Evolutionary conservation across 2,329 filamentous ascomycete genomes (phyloP).

Genomic region (Neonectria neomacrospora): DNA sequence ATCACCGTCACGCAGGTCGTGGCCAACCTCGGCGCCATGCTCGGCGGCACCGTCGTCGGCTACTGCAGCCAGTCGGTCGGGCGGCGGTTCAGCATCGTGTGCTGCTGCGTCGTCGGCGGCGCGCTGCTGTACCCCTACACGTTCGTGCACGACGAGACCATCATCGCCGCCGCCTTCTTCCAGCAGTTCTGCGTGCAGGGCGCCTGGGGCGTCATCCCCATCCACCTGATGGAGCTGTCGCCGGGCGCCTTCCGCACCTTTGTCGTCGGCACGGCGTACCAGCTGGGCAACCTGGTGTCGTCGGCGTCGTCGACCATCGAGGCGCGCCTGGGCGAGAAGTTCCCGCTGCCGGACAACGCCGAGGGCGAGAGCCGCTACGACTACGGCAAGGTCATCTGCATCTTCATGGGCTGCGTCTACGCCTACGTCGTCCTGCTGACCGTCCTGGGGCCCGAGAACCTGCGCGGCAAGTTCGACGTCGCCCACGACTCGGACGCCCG

Average conservation of each 20-base stretch:
- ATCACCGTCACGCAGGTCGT: slow-evolving; percentile 79
- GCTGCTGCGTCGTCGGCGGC: slow-evolving; percentile 72
- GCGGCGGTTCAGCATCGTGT: slow-evolving; percentile 74
- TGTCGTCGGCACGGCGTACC: slow-evolving; percentile 78
- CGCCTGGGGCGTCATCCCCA: slow-evolving; percentile 80
- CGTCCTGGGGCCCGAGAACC: slow-evolving; percentile 68
- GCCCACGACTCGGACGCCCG: slow-evolving; percentile 60
- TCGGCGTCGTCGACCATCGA: slow-evolving; percentile 80
- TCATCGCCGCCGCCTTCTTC: slow-evolving; percentile 87
- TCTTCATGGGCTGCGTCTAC: slow-evolving; percentile 90
- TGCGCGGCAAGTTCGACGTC: slow-evolving; percentile 63
- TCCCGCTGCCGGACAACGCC: slow-evolving; percentile 71
- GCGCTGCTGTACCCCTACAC: slow-evolving; percentile 87
- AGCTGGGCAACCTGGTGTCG: slow-evolving; percentile 80
- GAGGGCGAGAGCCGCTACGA: slow-evolving; percentile 67
- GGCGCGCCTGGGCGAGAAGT: slow-evolving; percentile 77
- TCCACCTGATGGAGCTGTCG: slow-evolving; percentile 81
- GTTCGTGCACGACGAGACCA: slow-evolving; percentile 68
- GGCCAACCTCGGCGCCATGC: slow-evolving; percentile 76
- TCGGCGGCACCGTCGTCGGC: slow-evolving; percentile 73
- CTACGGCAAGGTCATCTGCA: slow-evolving; percentile 87
- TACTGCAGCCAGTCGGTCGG: slow-evolving; percentile 77
- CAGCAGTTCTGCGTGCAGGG: slow-evolving; percentile 83
- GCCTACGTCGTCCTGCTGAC: slow-evolving; percentile 70
- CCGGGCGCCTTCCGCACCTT: slow-evolving; percentile 79